Evolutionary conservation across 257 asterid species (phyloP), one percentile per base, ranked within the genome.

Genomic region (Rehmannia glutinosa): DNA sequence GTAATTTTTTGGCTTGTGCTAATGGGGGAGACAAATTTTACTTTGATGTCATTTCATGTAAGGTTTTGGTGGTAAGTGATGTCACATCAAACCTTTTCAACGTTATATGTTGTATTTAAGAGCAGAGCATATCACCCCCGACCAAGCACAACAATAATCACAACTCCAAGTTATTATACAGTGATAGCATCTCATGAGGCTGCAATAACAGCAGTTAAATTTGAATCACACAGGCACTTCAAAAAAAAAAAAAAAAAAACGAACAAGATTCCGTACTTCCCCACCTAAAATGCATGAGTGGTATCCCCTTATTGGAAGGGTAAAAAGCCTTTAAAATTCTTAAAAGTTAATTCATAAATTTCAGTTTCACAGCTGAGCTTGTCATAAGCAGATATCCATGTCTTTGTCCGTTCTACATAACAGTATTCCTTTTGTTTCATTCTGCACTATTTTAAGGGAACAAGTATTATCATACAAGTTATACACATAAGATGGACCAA

Each of bases 261-360:
- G n/a, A 10, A 1, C 7, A 27, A 36, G 24, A 51, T n/a, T 46
- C 15, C 16, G 12, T 17, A 16, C 46, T 51, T 51, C 24, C 4
- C 15, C 36, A 32, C 54, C 54, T 8, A 52, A 35, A 66, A 8
- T 60, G 24, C 15, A 24, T 33, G 60, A 73, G 32, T n/a, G 49
- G 41, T 54, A 25, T 27, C 21, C 64, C 65, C 49, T 17, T 10
- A 20, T 50, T 20, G 41, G 25, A 43, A 28, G n/a, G n/a, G n/a
- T n/a, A 17, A 12, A 23, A 53, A 25, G 33, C 28, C 43, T 38
- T n/a, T 39, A 12, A 45, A 24, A 49, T 57, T 55, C 47, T 38
- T 46, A 43, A 45, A 60, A 35, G 54, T 62, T 25, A 25, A 46
- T 55, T 41, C 60, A 62, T 56, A 39, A 32, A 60, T 70, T 30